Evolutionary conservation across 176 grass and related monocot species (phyloP).

Genomic region (Elymus sibiricus): DNA sequence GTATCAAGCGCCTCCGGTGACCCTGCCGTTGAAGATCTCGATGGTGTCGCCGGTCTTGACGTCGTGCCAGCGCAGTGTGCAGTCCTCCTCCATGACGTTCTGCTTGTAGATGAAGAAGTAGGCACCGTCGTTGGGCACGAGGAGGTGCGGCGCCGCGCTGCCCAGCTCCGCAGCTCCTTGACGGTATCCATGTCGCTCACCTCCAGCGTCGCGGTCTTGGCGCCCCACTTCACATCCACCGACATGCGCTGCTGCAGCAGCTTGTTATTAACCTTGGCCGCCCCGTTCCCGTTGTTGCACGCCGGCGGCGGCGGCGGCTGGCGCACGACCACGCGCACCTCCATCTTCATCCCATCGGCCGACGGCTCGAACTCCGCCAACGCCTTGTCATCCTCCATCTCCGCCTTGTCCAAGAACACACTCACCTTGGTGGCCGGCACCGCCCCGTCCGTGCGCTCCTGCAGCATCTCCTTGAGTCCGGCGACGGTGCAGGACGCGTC

Average conservation of each 20-base stretch:
- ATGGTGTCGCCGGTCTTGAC: constrained; percentile 55
- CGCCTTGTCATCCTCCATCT: constrained; percentile 44
- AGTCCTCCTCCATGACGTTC: constrained; percentile 61
- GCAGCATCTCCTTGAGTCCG: constrained; percentile 36
- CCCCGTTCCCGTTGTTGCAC: neutral
- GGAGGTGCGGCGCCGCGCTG: neutral
- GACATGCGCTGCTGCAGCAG: constrained; percentile 15
- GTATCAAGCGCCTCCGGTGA: constrained; percentile 33
- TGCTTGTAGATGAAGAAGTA: constrained; percentile 64
- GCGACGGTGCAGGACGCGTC: constrained; percentile 8
- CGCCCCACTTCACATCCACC: constrained; percentile 34
- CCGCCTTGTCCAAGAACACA: constrained; percentile 28
- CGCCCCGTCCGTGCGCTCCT: constrained; percentile 33
- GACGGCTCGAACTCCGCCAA: constrained; percentile 27
- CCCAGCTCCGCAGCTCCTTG: constrained; percentile 8
- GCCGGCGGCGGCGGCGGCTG: neutral
- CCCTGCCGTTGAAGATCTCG: constrained; percentile 51
- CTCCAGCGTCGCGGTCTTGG: constrained; percentile 27
- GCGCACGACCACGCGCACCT: constrained; percentile 19
- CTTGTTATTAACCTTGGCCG: neutral
- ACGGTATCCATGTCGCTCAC: constrained; percentile 35
- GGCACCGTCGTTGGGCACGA: neutral
- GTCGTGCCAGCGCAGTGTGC: constrained; percentile 57
- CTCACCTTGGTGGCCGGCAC: neutral
- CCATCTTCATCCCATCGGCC: neutral